Base-by-base conservation (phyloP, 2,329 filamentous ascomycete species). In the Fusarium acutatum region DNA sequence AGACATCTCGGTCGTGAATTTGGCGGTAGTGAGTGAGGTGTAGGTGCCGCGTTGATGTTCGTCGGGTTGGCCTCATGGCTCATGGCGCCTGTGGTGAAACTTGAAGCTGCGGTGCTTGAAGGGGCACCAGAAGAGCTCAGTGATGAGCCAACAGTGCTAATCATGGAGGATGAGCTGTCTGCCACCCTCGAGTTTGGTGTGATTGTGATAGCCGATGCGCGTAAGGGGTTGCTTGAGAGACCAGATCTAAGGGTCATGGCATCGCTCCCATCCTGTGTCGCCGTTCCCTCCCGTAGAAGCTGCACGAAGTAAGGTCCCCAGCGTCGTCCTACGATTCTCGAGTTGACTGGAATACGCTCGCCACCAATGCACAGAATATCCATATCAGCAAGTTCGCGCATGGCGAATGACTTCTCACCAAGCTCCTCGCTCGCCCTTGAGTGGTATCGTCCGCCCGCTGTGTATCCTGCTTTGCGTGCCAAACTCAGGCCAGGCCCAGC, bases 271-370 rank as follows among this genome's bases (percentile, higher is more conserved):
- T 93, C 91, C 64, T 92, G 88, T 18, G 90, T 90, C 3, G 91
- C 87, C 5, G 93, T 91, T 9, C 93, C 94, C 81, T 98, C 95
- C 34, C 93, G 90, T 15, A 98, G 86, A 4, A 99, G 88, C 80
- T 97, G 94, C 63, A 97, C 94, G 83, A 99, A 98, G 80, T 97
- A 98, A 1, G 95, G 94, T 0, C 96, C 96, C 96, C 96, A 99
- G 79, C 96, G 88, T 34, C 94, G 90, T 15, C 93, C 92, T 22
- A 98, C 88, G 22, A 99, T 89, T 64, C 95, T 91, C 12, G 96
- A 98, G 82, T 97, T 99, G 75, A 98, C 93, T 0, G 96, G 94
- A 74, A 98, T 94, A 24, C 95, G 90, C 80, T 98, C 96, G 28
- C 96, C 96, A 26, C 93, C 93, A 46, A 97, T 92, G 59, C 96